phyloP scores from a whole-genome alignment of 2,329 filamentous ascomycete genomes.

The Verticillium zaregamsianum region DNA sequence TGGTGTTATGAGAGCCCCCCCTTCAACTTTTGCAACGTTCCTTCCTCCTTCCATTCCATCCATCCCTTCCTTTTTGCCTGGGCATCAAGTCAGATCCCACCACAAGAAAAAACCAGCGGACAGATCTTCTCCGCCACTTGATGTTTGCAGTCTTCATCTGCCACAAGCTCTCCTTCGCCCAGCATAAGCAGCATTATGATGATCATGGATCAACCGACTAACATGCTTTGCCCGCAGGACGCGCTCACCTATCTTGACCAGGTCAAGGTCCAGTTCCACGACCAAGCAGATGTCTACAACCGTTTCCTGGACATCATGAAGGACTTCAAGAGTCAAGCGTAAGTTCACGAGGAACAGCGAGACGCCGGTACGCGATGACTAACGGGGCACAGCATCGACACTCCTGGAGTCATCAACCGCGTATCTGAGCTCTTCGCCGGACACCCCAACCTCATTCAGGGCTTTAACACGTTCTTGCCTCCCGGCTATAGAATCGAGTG shows the following conservation, averaged over 20 bases:
- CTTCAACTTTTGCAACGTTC: too few species aligned
- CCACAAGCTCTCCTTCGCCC: too few species aligned
- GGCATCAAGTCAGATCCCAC: too few species aligned
- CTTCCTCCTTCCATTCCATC: too few species aligned
- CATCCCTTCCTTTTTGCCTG: too few species aligned
- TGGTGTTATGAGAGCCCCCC: too few species aligned
- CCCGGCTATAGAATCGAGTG: constrained; percentile 97
- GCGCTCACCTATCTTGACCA: constrained; percentile 96
- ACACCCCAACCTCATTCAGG: constrained; percentile 91
- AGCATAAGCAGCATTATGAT: too few species aligned
- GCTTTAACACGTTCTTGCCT: constrained; percentile 96
- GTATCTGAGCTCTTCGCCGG: constrained; percentile 95
- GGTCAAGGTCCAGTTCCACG: constrained; percentile 96
- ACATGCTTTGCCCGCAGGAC: constrained; percentile 34
- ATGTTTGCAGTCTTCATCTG: too few species aligned
- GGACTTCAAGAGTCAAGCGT: constrained; percentile 97
- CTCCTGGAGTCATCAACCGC: constrained; percentile 92
- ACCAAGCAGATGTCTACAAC: constrained; percentile 97
- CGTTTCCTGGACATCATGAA: constrained; percentile 99
- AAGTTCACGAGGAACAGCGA: constrained; percentile 32
- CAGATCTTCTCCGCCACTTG: too few species aligned
- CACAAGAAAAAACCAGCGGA: too few species aligned
- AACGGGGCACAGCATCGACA: constrained; percentile 68
- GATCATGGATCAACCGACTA: not conserved
- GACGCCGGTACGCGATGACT: constrained; percentile 12